A percentile compares a stretch with the other conserved stretches of the same genome.
Evolutionary conservation across 73 alveolate species (phyloP).

Genomic region (Uronychia setigera): DNA sequence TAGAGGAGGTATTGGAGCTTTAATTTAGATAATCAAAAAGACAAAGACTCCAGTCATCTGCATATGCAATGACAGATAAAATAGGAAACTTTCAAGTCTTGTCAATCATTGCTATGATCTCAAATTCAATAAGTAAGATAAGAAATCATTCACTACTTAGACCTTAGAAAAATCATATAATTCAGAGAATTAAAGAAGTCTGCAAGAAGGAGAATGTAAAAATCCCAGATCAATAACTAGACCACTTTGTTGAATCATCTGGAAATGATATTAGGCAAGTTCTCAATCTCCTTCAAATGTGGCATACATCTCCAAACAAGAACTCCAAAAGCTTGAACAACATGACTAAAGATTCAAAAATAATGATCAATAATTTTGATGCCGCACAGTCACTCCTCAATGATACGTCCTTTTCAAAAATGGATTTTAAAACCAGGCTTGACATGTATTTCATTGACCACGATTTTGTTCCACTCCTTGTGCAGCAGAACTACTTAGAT

Average conservation of each 20-base stretch:
- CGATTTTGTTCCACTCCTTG: conserved; percentile 89
- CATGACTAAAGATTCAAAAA: conserved; percentile 73
- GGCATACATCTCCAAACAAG: conserved; percentile 54
- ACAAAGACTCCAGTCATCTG: conserved; percentile 98
- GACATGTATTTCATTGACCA: conserved; percentile 91
- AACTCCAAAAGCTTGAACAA: conserved; percentile 15
- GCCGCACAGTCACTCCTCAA: conserved; percentile 80
- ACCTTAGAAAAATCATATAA: conserved; percentile 73
- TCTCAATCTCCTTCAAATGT: conserved; percentile 80
- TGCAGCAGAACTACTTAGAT: conserved; percentile 87
- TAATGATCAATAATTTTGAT: conserved; percentile 76
- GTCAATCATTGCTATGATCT: conserved; percentile 93
- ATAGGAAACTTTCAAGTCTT: conserved; percentile 77
- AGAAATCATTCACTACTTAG: conserved; percentile 4
- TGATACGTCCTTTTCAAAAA: conserved; percentile 49
- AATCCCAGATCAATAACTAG: conserved; percentile 57
- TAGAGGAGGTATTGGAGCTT: conserved; percentile 99
- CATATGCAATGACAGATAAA: conserved; percentile 96
- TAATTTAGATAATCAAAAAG: conserved; percentile 92
- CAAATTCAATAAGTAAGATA: conserved; percentile 67
- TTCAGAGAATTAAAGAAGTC: conserved; percentile 72
- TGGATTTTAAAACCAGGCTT: conserved; percentile 77
- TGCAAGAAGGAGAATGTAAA: conserved; percentile 73
- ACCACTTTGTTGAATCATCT: conserved; percentile 78
- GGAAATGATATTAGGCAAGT: conserved; percentile 89